These are phyloP conservation scores for Haematococcus sp. DNA, from an alignment of 139 green algal genomes.

Conservation along the genomic window DNA sequence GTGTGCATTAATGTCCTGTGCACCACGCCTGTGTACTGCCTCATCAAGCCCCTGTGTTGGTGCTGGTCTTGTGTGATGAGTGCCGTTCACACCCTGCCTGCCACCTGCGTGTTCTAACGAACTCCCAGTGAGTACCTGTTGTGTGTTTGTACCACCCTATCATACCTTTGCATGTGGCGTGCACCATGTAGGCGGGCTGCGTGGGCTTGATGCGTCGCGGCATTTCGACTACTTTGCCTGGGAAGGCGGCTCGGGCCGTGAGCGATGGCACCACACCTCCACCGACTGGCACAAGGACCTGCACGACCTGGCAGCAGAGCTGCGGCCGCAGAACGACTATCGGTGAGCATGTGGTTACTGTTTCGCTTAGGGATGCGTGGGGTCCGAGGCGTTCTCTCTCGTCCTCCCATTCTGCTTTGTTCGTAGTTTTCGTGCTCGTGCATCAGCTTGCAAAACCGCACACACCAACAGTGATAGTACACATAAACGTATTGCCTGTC, in stretches of 20 bases:
- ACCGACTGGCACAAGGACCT: conserved; percentile 75
- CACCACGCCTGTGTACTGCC: too few species aligned
- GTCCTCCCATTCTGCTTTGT: not conserved
- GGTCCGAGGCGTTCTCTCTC: not conserved
- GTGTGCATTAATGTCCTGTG: too few species aligned
- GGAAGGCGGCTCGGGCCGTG: conserved; percentile 64
- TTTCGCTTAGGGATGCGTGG: not conserved
- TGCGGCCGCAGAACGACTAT: conserved; percentile 85
- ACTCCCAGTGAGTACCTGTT: not conserved
- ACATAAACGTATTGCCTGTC: too few species aligned
- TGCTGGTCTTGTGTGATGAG: too few species aligned
- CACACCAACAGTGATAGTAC: not conserved
- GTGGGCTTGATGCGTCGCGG: conserved; percentile 48
- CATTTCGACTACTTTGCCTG: conserved; percentile 93
- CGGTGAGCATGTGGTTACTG: conserved; percentile 36
- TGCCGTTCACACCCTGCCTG: too few species aligned
- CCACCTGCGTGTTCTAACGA: too few species aligned
- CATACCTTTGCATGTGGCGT: too few species aligned
- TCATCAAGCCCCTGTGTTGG: too few species aligned
- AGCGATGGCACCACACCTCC: conserved; percentile 77
- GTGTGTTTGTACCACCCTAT: too few species aligned
- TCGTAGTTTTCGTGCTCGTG: not conserved
- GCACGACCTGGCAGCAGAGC: conserved; percentile 47
- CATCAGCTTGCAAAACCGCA: too few species aligned
- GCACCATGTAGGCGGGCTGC: conserved; percentile 4